These are phyloP conservation scores for Mycena crocata DNA, from an alignment of 768 basidiomycete species.

Conservation along the genomic window DNA sequence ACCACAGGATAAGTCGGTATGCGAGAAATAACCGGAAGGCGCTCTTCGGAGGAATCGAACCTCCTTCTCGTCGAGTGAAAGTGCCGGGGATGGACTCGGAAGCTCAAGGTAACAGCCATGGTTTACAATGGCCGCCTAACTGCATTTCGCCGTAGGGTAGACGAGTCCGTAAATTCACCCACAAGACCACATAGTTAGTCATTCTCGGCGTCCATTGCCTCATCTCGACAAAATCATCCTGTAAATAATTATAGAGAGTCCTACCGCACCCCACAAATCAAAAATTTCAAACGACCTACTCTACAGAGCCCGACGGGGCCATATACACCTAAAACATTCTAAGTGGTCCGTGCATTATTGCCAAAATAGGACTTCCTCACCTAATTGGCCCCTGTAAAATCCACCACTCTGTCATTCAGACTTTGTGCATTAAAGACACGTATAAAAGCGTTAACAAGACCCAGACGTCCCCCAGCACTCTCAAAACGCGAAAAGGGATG, in stretches of 20 bases:
- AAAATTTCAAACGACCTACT: no score
- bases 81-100: not conserved
- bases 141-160: not conserved
- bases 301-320: no score
- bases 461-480: not conserved
- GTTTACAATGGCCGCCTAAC: not conserved
- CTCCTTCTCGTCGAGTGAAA: not conserved
- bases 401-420: not conserved
- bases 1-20: not conserved
- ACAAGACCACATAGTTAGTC: no score
- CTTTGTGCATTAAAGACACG: not conserved
- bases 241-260: not conserved
- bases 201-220: no score
- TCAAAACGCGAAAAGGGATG: constrained; percentile 20
- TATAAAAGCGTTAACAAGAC: not conserved
- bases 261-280: no score
- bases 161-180: no score
- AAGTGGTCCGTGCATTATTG: constrained; percentile 28
- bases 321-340: not conserved
- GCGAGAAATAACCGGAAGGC: not conserved
- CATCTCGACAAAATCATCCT: not conserved
- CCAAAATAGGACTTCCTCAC: constrained; percentile 1
- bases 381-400: no score
- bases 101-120: not conserved
- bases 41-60: not conserved